phyloP scores from a whole-genome alignment of 2,329 filamentous ascomycete species.

The Aspergillus floridensis region DNA sequence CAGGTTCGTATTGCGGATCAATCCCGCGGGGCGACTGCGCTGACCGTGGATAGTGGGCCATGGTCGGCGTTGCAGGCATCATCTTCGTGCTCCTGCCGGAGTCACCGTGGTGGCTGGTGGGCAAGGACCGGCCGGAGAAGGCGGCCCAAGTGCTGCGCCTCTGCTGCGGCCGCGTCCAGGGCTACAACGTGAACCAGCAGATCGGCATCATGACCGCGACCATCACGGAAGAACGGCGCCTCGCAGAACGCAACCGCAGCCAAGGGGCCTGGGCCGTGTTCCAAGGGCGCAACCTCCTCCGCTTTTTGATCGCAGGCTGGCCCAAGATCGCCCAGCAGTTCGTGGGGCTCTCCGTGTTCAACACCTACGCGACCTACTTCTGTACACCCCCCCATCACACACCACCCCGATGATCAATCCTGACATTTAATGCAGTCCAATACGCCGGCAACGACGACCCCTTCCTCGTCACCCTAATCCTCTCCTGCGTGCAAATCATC shows the following conservation, averaged over 20 bases:
- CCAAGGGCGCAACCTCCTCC: slow-evolving; percentile 37
- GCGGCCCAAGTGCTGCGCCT: slow-evolving; percentile 26
- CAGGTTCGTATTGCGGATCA: slow-evolving; percentile 25
- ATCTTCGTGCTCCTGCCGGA: slow-evolving; percentile 12
- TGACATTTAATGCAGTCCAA: slow-evolving; percentile 29
- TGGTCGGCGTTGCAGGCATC: slow-evolving; percentile 36
- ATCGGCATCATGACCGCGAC: slow-evolving; percentile 39
- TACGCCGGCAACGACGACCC: slow-evolving; percentile 43
- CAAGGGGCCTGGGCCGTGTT: slow-evolving; percentile 36
- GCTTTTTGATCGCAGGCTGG: slow-evolving; percentile 41
- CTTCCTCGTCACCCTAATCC: slow-evolving; percentile 44
- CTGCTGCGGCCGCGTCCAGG: slow-evolving; percentile 30
- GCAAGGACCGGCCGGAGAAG: slow-evolving; percentile 10
- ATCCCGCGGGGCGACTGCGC: too few relatives aligned
- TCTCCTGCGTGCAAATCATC: slow-evolving; percentile 43
- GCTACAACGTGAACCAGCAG: slow-evolving; percentile 34
- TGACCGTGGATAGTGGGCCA: slow-evolving; percentile 38
- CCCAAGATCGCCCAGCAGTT: slow-evolving; percentile 44
- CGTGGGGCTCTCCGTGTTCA: slow-evolving; percentile 41
- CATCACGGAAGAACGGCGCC: slow-evolving; percentile 30
- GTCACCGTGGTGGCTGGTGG: slow-evolving; percentile 14
- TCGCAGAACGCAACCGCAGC: slow-evolving; percentile 30
- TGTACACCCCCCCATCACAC: slow-evolving; percentile 23
- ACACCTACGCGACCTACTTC: slow-evolving; percentile 43
- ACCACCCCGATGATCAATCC: not conserved